phyloP scores from a whole-genome alignment of 129 eudicot genomes.

The Flaveria trinervia region DNA sequence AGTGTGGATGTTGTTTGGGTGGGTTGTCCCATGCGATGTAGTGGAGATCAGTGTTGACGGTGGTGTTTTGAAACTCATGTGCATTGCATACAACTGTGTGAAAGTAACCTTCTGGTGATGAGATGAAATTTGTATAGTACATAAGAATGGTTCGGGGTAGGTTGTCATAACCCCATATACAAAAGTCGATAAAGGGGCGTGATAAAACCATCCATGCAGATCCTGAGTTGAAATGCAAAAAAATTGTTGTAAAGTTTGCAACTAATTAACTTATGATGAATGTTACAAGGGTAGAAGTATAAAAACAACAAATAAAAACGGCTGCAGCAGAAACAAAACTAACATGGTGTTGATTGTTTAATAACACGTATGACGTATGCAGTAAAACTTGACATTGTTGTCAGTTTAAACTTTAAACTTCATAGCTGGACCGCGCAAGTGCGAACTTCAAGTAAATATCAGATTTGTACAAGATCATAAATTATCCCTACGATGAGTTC shows the following conservation, averaged over 20 bases:
- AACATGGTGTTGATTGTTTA: neutral
- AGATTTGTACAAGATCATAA: constrained; percentile 1
- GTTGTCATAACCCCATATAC: constrained; percentile 81
- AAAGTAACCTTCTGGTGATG: constrained; percentile 80
- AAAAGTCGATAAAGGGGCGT: constrained; percentile 64
- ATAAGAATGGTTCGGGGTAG: constrained; percentile 67
- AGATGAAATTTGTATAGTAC: constrained; percentile 72
- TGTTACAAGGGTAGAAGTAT: neutral
- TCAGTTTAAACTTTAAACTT: neutral
- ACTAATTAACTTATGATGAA: neutral
- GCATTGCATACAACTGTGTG: constrained; percentile 74
- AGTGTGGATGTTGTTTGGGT: constrained; percentile 73
- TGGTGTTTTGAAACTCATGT: constrained; percentile 56
- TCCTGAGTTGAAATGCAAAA: constrained; percentile 41
- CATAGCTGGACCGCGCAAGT: neutral
- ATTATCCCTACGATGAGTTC: neutral
- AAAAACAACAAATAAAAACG: neutral
- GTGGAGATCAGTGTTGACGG: constrained; percentile 69
- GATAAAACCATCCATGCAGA: constrained; percentile 80
- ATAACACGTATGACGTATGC: neutral
- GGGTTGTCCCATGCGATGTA: constrained; percentile 82
- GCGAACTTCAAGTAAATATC: neutral
- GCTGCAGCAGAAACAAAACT: constrained; percentile 11
- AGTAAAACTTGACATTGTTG: neutral
- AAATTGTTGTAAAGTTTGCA: neutral